Percentiles rank a stretch among this genome's conserved stretches.
These are phyloP conservation scores for Cryptosporidium muris DNA, from an alignment of 169 alveolate genomes.

Conservation along the genomic window DNA sequence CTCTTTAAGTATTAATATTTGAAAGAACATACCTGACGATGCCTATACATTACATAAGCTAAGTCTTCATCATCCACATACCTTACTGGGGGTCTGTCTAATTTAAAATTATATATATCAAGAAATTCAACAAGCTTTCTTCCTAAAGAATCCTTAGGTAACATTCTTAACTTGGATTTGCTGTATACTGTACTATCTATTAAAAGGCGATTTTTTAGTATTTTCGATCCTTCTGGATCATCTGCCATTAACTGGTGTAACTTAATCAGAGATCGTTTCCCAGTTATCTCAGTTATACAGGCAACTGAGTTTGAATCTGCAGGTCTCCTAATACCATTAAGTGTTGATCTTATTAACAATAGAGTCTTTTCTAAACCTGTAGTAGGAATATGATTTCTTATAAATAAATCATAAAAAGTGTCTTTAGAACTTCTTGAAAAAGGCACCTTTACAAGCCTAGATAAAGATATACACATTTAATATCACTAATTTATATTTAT, in stretches of 20 bases:
- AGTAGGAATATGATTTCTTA: constrained; percentile 5
- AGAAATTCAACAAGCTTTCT: constrained; percentile 14
- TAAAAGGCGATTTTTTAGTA: constrained; percentile 7
- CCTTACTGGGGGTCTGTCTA: constrained; percentile 20
- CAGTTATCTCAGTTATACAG: constrained; percentile 10
- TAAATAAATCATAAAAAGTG: constrained; percentile 7
- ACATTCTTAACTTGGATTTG: not conserved
- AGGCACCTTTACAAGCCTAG: not conserved
- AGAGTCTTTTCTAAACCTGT: constrained; percentile 4
- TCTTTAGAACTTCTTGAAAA: not conserved
- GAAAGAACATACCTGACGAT: constrained; percentile 54
- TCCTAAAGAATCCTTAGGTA: constrained; percentile 7
- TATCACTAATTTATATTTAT: not conserved
- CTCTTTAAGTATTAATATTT: not conserved
- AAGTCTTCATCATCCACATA: constrained; percentile 59
- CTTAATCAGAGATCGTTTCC: not conserved
- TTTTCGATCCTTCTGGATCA: not conserved
- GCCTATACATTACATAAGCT: constrained; percentile 70
- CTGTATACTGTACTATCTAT: constrained; percentile 6
- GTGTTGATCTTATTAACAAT: not conserved
- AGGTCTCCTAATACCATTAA: not conserved
- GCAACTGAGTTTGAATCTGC: constrained; percentile 19
- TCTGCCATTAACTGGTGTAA: not conserved
- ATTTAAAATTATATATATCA: constrained; percentile 4
- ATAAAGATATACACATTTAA: not conserved